Conservation (phyloP, 169 alveolate genomes). For the Plasmodium knowlesi region DNA sequence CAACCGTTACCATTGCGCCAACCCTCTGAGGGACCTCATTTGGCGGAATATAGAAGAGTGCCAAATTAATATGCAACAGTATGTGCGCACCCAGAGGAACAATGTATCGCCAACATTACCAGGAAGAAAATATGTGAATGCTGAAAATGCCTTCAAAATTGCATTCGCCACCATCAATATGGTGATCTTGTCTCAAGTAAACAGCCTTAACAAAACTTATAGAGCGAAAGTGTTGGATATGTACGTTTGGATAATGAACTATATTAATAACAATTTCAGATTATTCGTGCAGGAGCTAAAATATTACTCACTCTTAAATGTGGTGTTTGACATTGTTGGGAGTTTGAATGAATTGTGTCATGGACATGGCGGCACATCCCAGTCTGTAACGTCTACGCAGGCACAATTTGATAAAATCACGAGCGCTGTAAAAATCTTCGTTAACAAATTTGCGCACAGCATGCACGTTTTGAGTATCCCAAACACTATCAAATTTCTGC, state of each 20-base stretch:
- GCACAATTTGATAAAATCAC: constrained; percentile 1
- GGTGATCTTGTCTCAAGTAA: constrained; percentile 1
- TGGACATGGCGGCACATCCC: not conserved
- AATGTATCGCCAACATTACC: not conserved
- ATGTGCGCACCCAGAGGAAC: not conserved
- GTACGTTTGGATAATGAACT: constrained; percentile 39
- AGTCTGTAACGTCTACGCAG: not conserved
- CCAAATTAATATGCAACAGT: constrained; percentile 3
- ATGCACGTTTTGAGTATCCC: constrained; percentile 17
- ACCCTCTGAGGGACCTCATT: constrained; percentile 5
- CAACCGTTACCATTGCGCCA: no score
- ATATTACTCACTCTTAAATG: not conserved
- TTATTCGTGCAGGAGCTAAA: constrained; percentile 33
- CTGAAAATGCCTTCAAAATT: constrained; percentile 17
- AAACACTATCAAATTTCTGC: constrained; percentile 40
- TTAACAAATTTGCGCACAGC: constrained; percentile 21
- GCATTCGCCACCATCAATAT: constrained; percentile 16
- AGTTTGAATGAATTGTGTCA: constrained; percentile 15
- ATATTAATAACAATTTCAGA: not conserved
- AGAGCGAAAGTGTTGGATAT: constrained; percentile 11
- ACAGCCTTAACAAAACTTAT: constrained; percentile 9
- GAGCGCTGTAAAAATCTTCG: constrained; percentile 11
- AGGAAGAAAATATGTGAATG: not conserved
- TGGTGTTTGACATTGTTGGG: constrained; percentile 17
- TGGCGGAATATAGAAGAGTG: constrained; percentile 4